Base-by-base conservation (phyloP, 2,329 filamentous ascomycete genomes). In the Penicillium polonicum region DNA sequence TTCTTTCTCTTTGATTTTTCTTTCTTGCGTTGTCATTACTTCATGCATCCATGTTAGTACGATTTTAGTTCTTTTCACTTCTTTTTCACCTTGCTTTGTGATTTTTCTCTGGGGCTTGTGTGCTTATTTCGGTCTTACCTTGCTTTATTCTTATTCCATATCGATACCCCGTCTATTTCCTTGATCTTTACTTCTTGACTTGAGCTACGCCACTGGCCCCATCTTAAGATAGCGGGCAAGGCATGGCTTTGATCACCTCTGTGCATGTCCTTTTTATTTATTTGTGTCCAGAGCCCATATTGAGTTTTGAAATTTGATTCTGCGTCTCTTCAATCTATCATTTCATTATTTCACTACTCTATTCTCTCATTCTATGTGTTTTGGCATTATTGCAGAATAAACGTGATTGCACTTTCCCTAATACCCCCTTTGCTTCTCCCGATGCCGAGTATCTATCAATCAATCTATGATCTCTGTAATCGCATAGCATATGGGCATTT, bases 141-240 rank as follows among this genome's bases (percentile, higher is more conserved):
- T 42, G 60, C 57, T 41, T 57, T 60, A 62, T 58, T 62, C 52
- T 63, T 62, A 61, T 64, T 65, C 61, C 63, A 65, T 62, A 68
- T 71, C 70, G 70, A 73, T 73, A 73, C 70, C 70, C 70, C 68
- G 55, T 64, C 61, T 68, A 35, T 57, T 61, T 56, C 57, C 60
- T 48, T 61, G 50, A 52, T 63, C 58, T 55, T 61, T 59, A 55
- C 55, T 57, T 49, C 35, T 39, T 39, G 17, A 56, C 57, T 55
- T 57, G 29, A 52, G 38, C 33, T 31, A 52, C n/a, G 8, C 36
- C 33, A n/a, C 13, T 13, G 19, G n/a, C 29, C 23, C 7, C 33
- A 51, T 48, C 56, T 57, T 60, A 27, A 45, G 54, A 36, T 59
- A 41, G 35, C 25, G 27, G 10, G 8, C 15, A 33, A 15, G 10